phyloP scores from a whole-genome alignment of 1,284 basidiomycete species.

The Somion occarium region DNA sequence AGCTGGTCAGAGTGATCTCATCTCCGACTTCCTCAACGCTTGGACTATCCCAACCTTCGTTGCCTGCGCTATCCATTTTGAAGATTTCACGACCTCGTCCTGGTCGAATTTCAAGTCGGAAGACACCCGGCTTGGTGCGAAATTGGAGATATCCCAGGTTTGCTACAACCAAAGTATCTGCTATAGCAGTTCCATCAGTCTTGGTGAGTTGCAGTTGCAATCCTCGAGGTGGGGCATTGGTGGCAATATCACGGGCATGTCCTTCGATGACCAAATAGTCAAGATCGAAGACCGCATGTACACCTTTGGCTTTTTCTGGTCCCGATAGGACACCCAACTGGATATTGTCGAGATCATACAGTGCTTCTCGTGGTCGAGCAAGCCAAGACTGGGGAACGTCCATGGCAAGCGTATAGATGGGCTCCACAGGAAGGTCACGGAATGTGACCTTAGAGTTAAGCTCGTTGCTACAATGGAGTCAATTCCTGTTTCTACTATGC shows the following conservation, averaged over 20 bases:
- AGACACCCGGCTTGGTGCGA: conserved; percentile 88
- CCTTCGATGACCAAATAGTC: conserved; percentile 93
- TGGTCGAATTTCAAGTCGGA: conserved; percentile 75
- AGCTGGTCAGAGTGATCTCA: conserved; percentile 76
- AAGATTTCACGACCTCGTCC: conserved; percentile 83
- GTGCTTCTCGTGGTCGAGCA: conserved; percentile 82
- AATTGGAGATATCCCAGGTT: conserved; percentile 98
- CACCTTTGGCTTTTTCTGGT: conserved; percentile 46
- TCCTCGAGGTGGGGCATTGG: conserved; percentile 71
- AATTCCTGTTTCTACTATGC: neutral
- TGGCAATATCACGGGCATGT: conserved; percentile 75
- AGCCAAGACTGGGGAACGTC: conserved; percentile 91
- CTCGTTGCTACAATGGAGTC: conserved; percentile 40
- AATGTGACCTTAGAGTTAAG: conserved; percentile 46
- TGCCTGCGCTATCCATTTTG: conserved; percentile 77
- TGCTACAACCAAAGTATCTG: conserved; percentile 87
- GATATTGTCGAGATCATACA: conserved; percentile 96
- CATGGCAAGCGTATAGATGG: conserved; percentile 90
- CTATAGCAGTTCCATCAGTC: conserved; percentile 48
- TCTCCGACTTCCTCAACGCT: conserved; percentile 60
- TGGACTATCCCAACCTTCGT: conserved; percentile 79
- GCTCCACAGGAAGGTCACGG: conserved; percentile 51
- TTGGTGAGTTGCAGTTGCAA: conserved; percentile 74
- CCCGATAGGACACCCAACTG: conserved; percentile 67
- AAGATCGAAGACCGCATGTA: conserved; percentile 84